Percentiles rank a stretch among this genome's conserved stretches.
Evolutionary conservation across 371 early-diverging fungal genomes (phyloP).

Genomic region (Mycotypha africana): DNA sequence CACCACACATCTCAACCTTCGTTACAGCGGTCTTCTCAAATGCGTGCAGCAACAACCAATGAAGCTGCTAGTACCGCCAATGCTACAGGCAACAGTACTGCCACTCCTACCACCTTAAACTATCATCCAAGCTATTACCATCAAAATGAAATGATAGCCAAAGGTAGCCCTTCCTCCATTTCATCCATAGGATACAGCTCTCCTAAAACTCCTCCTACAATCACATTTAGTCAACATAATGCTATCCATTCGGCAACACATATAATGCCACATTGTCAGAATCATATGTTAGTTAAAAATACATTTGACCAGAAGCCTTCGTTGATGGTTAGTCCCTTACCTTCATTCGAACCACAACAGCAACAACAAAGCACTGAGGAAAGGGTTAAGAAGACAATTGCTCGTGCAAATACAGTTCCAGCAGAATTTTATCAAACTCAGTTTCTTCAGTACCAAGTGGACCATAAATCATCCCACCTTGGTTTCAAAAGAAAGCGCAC

Average conservation of each 20-base stretch:
- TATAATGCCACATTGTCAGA: too few relatives aligned
- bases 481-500: conserved; percentile 19
- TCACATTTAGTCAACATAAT: too few relatives aligned
- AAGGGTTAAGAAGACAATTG: conserved; percentile 28
- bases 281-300: too few relatives aligned
- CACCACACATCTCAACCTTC: too few relatives aligned
- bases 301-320: neutral
- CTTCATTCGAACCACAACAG: neutral
- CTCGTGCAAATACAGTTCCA: conserved; percentile 34
- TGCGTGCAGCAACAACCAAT: too few relatives aligned
- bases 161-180: neutral
- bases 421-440: conserved; percentile 38
- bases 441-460: conserved; percentile 39
- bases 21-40: too few relatives aligned
- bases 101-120: too few relatives aligned
- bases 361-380: conserved; percentile 12
- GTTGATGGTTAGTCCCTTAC: conserved; percentile 6
- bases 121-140: too few relatives aligned
- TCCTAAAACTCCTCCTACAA: neutral
- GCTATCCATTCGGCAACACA: too few relatives aligned
- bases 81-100: too few relatives aligned
- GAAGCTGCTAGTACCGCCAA: too few relatives aligned
- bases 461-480: conserved; percentile 25
- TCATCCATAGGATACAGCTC: neutral
- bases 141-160: too few relatives aligned